A percentile compares a stretch with the other conserved stretches of the same genome.
phyloP scores from a whole-genome alignment of 1,139 yeast species.

The Candida sp. region DNA sequence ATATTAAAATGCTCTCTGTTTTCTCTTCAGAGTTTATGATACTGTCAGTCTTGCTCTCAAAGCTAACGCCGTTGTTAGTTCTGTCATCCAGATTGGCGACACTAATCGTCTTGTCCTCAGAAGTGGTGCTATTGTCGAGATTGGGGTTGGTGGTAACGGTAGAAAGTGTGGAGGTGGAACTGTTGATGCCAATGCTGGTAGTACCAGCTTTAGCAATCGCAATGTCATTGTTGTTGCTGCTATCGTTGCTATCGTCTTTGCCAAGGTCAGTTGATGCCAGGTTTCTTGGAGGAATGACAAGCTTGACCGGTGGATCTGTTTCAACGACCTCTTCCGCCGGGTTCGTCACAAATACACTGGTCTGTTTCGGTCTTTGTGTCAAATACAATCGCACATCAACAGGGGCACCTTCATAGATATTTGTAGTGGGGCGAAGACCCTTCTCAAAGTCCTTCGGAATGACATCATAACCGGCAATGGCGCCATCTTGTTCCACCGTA shows the following conservation, averaged over 20 bases:
- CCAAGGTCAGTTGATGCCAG: constrained; percentile 4
- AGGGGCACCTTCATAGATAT: neutral
- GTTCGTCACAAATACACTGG: neutral
- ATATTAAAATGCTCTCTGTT: too few relatives aligned
- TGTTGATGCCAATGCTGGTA: too few relatives aligned
- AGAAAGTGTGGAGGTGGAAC: too few relatives aligned
- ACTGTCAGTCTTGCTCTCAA: too few relatives aligned
- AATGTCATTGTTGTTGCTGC: neutral
- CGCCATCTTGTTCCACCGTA: constrained; percentile 21
- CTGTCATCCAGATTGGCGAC: too few relatives aligned
- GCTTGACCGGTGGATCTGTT: neutral
- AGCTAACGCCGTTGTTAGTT: too few relatives aligned
- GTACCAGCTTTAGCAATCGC: too few relatives aligned
- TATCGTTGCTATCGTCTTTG: neutral
- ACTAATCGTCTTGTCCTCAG: too few relatives aligned
- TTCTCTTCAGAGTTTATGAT: too few relatives aligned
- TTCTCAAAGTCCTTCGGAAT: constrained; percentile 1
- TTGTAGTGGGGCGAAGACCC: neutral
- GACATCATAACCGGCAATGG: neutral
- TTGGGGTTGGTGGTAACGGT: too few relatives aligned
- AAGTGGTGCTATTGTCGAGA: too few relatives aligned
- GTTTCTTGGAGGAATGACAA: neutral
- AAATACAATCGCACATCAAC: neutral
- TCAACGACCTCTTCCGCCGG: neutral
- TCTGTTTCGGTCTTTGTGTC: neutral